A percentile compares a stretch with the other conserved stretches of the same genome.
Conservation (phyloP, 1,284 basidiomycete genomes). For the Pseudomicrostroma phylloplanum region DNA sequence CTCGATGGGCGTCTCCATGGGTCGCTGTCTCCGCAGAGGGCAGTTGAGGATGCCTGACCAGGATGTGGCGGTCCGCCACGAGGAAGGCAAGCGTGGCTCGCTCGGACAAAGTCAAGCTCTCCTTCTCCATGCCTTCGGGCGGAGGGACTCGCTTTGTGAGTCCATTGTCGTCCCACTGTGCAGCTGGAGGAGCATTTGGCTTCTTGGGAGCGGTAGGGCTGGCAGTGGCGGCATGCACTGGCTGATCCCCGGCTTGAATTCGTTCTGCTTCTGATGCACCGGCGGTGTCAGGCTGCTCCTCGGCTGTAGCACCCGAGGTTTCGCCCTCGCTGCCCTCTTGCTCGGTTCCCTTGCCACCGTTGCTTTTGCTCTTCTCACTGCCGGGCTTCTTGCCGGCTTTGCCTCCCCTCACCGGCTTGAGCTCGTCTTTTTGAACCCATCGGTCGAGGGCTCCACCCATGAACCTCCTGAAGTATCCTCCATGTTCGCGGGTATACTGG, state of each 20-base stretch:
- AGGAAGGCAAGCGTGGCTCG: conserved; percentile 46
- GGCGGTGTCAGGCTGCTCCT: conserved; percentile 3
- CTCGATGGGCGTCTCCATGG: not conserved
- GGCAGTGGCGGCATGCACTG: not conserved
- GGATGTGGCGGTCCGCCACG: conserved; percentile 42
- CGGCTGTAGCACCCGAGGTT: not conserved
- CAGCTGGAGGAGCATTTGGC: not conserved
- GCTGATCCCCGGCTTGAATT: not conserved
- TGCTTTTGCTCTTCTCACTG: too few species aligned
- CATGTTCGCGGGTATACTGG: conserved; percentile 39
- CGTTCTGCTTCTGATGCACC: not conserved
- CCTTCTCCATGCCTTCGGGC: conserved; percentile 26
- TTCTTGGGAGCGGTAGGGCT: not conserved
- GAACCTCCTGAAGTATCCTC: conserved; percentile 47
- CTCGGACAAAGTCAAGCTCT: conserved; percentile 39
- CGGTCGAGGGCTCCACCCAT: conserved; percentile 36
- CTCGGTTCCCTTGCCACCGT: conserved; percentile 1
- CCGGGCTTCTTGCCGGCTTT: conserved; percentile 1
- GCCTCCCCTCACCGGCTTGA: conserved; percentile 32
- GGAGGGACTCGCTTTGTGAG: conserved; percentile 18
- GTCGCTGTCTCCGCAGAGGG: not conserved
- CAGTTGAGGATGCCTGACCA: conserved; percentile 26
- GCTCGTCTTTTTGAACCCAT: conserved; percentile 35
- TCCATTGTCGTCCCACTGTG: not conserved
- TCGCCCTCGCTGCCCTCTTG: not conserved